Evolutionary conservation across 129 eudicot genomes (phyloP).

Genomic region (Tagetes erecta): DNA sequence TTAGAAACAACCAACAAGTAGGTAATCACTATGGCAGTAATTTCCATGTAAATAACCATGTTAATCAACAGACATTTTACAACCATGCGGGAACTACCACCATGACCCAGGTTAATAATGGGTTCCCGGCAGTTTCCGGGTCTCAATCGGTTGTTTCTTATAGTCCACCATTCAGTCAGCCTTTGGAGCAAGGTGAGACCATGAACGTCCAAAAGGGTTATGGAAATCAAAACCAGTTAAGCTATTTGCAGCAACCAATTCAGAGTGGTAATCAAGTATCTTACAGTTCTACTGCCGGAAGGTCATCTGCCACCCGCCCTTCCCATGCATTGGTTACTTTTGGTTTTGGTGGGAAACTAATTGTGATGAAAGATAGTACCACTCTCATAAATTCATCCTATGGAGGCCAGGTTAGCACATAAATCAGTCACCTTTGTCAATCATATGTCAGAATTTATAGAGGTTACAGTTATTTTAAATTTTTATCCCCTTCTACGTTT

Average conservation of each 20-base stretch:
- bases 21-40: constrained; percentile 36
- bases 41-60: constrained; percentile 39
- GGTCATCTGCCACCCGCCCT: constrained; percentile 93
- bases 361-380: constrained; percentile 66
- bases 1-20: constrained; percentile 35
- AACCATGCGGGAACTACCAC: constrained; percentile 36
- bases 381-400: constrained; percentile 41
- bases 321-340: constrained; percentile 85
- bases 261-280: constrained; percentile 54
- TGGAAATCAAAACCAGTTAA: constrained; percentile 27
- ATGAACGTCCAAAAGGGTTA: constrained; percentile 44
- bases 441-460: constrained; percentile 2
- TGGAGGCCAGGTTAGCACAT: constrained; percentile 64
- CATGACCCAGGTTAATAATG: constrained; percentile 40
- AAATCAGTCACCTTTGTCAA: neutral
- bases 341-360: constrained; percentile 97
- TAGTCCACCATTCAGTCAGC: constrained; percentile 46
- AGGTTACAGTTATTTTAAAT: neutral
- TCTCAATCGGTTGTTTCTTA: constrained; percentile 47
- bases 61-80: constrained; percentile 46
- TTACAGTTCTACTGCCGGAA: constrained; percentile 51
- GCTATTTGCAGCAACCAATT: constrained; percentile 29
- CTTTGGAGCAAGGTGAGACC: constrained; percentile 44
- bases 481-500: no score
- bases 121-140: constrained; percentile 40